Evolutionary conservation across 306 rosid species (phyloP).

Genomic region (Ceratonia siliqua): DNA sequence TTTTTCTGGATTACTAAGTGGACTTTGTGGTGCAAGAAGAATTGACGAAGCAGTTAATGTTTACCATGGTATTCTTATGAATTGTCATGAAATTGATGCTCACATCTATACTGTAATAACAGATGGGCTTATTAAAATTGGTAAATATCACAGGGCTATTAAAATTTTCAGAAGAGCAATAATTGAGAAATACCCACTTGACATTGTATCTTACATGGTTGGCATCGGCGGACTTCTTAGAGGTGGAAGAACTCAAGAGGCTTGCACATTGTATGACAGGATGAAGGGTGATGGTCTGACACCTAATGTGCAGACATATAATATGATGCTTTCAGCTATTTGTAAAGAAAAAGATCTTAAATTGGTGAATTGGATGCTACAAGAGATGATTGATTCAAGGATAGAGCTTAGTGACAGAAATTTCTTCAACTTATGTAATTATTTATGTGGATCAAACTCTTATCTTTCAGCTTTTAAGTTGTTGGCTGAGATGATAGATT

Average conservation of each 20-base stretch:
- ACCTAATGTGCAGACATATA: slow-evolving; percentile 50
- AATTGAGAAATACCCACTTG: slow-evolving; percentile 43
- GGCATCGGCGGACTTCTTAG: slow-evolving; percentile 56
- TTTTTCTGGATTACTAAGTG: slow-evolving; percentile 56
- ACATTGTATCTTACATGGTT: slow-evolving; percentile 50
- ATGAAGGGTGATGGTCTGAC: slow-evolving; percentile 59
- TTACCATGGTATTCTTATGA: slow-evolving; percentile 49
- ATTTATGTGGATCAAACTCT: slow-evolving; percentile 24
- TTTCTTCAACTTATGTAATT: slow-evolving; percentile 43
- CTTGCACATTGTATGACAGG: slow-evolving; percentile 40
- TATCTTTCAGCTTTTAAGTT: slow-evolving; percentile 25
- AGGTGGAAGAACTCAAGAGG: slow-evolving; percentile 60
- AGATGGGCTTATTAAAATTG: slow-evolving; percentile 53
- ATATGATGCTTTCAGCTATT: slow-evolving; percentile 46
- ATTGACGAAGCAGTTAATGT: slow-evolving; percentile 54
- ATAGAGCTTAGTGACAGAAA: slow-evolving; percentile 43
- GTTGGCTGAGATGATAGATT: slow-evolving; percentile 53
- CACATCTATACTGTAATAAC: slow-evolving; percentile 54
- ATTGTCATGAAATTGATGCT: slow-evolving; percentile 49
- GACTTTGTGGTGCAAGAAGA: slow-evolving; percentile 57
- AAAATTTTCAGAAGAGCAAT: slow-evolving; percentile 41
- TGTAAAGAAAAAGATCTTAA: slow-evolving; percentile 43
- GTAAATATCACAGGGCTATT: slow-evolving; percentile 47
- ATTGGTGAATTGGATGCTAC: slow-evolving; percentile 45
- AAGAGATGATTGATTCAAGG: slow-evolving; percentile 65